These are phyloP conservation scores for Trichoderma sp. DNA, from an alignment of 2,329 filamentous ascomycete genomes.

Conservation along the genomic window DNA sequence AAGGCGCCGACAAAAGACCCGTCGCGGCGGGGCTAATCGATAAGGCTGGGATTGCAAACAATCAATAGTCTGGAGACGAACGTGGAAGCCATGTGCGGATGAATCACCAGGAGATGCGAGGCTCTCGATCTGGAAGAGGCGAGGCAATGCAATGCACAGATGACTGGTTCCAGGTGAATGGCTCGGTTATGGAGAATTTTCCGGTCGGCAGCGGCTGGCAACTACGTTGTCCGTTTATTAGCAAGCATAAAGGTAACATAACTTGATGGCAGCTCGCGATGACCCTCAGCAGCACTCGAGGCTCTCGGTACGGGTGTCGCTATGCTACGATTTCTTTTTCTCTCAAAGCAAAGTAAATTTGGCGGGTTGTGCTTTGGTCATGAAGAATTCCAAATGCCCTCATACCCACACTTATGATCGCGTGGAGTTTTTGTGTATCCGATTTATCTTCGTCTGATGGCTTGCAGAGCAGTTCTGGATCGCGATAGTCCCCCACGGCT, in stretches of 20 bases:
- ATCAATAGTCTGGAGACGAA: background rate
- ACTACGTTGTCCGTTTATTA: background rate
- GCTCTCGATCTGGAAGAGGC: background rate
- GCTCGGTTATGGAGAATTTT: background rate
- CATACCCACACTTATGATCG: background rate
- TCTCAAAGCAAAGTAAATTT: background rate
- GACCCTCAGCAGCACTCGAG: background rate
- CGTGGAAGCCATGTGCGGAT: conserved; percentile 13
- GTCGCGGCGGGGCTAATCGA: conserved; percentile 12
- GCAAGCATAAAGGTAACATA: background rate
- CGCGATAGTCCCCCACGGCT: background rate
- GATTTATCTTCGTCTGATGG: background rate
- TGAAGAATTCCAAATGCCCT: background rate
- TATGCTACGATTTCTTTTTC: background rate
- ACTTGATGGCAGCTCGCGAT: background rate
- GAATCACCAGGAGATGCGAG: background rate
- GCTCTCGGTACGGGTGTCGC: background rate
- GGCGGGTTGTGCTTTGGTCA: background rate
- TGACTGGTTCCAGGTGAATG: background rate
- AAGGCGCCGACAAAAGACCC: background rate
- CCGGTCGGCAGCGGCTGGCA: background rate
- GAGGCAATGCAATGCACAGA: background rate
- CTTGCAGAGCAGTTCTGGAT: background rate
- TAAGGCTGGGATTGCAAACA: conserved; percentile 4
- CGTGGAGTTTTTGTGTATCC: background rate